Conservation (phyloP, 306 rosid genomes). For the Fragaria ananassa region DNA sequence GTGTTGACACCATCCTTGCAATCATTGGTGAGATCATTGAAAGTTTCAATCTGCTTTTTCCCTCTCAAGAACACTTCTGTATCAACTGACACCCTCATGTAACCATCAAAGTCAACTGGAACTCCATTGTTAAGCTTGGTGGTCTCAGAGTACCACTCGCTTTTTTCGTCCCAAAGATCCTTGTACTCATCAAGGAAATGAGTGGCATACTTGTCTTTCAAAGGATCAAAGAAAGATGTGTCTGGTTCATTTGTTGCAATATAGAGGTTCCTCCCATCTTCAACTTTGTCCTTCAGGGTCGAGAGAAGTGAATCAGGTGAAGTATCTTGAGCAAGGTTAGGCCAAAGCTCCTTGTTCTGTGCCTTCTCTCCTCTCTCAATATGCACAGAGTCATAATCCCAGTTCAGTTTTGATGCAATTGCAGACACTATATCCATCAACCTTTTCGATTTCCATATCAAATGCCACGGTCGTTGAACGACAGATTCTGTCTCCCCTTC, state of each 20-base stretch:
- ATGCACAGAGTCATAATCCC: constrained; percentile 93
- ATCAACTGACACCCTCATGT: constrained; percentile 92
- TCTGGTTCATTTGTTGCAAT: constrained; percentile 83
- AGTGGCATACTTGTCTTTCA: constrained; percentile 81
- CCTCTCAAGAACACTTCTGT: constrained; percentile 98
- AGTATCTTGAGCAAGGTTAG: constrained; percentile 84
- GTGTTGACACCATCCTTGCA: constrained; percentile 95
- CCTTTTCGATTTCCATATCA: constrained; percentile 91
- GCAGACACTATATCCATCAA: constrained; percentile 91
- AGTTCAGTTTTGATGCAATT: constrained; percentile 71
- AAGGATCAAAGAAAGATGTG: constrained; percentile 64
- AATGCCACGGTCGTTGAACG: constrained; percentile 91
- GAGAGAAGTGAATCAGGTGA: constrained; percentile 76
- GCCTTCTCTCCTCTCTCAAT: constrained; percentile 95
- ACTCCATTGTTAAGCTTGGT: constrained; percentile 60
- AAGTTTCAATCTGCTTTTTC: constrained; percentile 88
- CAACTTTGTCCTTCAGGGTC: constrained; percentile 66
- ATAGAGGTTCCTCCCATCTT: constrained; percentile 82
- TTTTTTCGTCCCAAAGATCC: constrained; percentile 81
- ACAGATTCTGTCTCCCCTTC: constrained; percentile 93
- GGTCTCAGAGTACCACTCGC: constrained; percentile 85
- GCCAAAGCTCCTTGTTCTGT: constrained; percentile 89
- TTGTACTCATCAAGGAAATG: constrained; percentile 91
- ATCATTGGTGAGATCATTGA: constrained; percentile 87
- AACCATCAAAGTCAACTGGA: constrained; percentile 90